Base-by-base conservation (phyloP, 2,329 filamentous ascomycete genomes). In the Tolypocladium tundrense region DNA sequence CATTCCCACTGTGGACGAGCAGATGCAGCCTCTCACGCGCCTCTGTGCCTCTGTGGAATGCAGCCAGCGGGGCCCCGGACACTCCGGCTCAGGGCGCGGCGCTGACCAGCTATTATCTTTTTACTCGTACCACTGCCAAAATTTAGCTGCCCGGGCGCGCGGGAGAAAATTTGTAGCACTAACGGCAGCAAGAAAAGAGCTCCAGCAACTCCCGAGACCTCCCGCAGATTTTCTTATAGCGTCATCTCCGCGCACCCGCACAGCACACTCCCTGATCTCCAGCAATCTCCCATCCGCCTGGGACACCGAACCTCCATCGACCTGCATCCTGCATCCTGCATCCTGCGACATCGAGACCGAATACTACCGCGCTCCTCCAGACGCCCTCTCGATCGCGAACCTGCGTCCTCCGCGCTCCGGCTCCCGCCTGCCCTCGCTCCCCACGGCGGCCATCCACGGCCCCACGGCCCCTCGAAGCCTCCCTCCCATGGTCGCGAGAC, bases 401-500 rank as follows among this genome's bases (percentile, higher is more conserved):
- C 19, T 21, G 19, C 19, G 4, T 19, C 19, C 13, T 13, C 27
- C 27, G 48, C 48, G 27, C 31, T n/a, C 48, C 37, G 4, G 37
- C 37, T 7, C 37, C 39, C 39, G 39, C 39, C 39, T 40, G 5
- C 39, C 19, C 48, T 35, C 31, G 48, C 27, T 21, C 48, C 3
- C 19, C 19, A 1, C 19, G 19, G 31, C 31, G 4, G 48, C 31
- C 48, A 57, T 61, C 63, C 57, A 24, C 54, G 55, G 58, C 66
- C 62, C 63, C 57, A 24, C 54, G 55, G 58, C 66, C 62, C 57
- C 62, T 62, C 48, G 31, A 37, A 11, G 48, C 62, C 61, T 55
- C 61, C 60, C 61, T 56, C 63, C 63, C 64, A 75, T 75, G 72
- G 65, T 68, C 60, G 62, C 67, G 67, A 67, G 65, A 65, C 65